Percentiles rank a stretch among this genome's conserved stretches.
Conservation (phyloP, 2,329 filamentous ascomycete species). For the Immersiporthe knoxdaviesiana region DNA sequence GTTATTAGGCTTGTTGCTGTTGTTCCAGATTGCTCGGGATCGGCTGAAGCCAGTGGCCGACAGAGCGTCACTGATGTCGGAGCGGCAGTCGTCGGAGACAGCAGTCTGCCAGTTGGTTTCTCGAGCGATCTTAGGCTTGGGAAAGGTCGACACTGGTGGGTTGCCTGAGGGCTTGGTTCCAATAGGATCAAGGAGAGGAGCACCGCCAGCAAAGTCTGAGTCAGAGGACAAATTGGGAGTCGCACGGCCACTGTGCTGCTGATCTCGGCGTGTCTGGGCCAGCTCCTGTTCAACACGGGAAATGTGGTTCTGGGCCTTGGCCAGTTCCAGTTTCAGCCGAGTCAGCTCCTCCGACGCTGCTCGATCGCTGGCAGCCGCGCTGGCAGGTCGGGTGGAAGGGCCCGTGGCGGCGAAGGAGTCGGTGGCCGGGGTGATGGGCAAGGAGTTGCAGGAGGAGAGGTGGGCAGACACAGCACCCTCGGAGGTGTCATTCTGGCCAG, state of each 20-base stretch:
- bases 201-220: slow-evolving; percentile 36
- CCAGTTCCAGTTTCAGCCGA: slow-evolving; percentile 71
- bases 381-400: slow-evolving; percentile 57
- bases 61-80: slow-evolving; percentile 60
- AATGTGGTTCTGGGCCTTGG: slow-evolving; percentile 71
- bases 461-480: slow-evolving; percentile 62
- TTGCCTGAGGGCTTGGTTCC: slow-evolving; percentile 32
- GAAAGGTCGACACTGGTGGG: slow-evolving; percentile 39
- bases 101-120: slow-evolving; percentile 54
- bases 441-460: slow-evolving; percentile 58
- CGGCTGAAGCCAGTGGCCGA: slow-evolving; percentile 57
- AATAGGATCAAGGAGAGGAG: slow-evolving; percentile 32
- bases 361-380: slow-evolving; percentile 50
- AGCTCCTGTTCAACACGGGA: slow-evolving; percentile 73
- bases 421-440: slow-evolving; percentile 65
- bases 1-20: slow-evolving; percentile 44
- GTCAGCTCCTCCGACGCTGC: slow-evolving; percentile 62
- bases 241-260: slow-evolving; percentile 60
- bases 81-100: slow-evolving; percentile 56
- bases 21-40: slow-evolving; percentile 60
- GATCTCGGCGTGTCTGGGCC: slow-evolving; percentile 63
- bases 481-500: slow-evolving; percentile 66
- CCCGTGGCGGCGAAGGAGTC: slow-evolving; percentile 54
- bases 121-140: slow-evolving; percentile 43
- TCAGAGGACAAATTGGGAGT: slow-evolving; percentile 51